Percentiles rank a stretch among this genome's conserved stretches.
phyloP scores from a whole-genome alignment of 495 filamentous ascomycete genomes.

The Aspergillus indologenus region DNA sequence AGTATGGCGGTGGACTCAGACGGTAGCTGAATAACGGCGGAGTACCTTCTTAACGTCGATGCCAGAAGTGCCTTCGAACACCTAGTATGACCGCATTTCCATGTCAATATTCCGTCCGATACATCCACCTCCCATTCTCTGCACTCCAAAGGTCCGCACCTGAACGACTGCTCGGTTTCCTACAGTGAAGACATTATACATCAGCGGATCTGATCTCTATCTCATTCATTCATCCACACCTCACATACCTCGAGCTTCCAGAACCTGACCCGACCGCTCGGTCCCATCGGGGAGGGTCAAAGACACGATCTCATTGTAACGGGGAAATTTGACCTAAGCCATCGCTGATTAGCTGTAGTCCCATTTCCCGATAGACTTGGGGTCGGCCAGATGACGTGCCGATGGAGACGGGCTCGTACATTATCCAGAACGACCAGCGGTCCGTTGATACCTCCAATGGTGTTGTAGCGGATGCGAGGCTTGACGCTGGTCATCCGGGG shows the following conservation, averaged over 20 bases:
- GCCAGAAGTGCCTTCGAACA: conserved; percentile 95
- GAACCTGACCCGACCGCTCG: conserved; percentile 88
- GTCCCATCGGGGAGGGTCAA: conserved; percentile 94
- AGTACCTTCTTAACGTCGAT: conserved; percentile 96
- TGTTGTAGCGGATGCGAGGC: conserved; percentile 94
- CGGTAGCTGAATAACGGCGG: neutral
- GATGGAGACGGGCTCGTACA: conserved; percentile 48
- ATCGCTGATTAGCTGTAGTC: neutral
- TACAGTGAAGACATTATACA: conserved; percentile 28
- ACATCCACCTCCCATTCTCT: conserved; percentile 3
- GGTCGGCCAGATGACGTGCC: neutral
- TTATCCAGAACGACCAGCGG: conserved; percentile 96
- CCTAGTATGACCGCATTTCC: conserved; percentile 49
- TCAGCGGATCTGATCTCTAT: conserved; percentile 16
- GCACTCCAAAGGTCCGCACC: conserved; percentile 42
- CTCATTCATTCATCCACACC: neutral
- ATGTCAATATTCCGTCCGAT: conserved; percentile 23
- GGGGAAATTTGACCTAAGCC: conserved; percentile 86
- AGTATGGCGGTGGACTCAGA: conserved; percentile 14
- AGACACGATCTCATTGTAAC: conserved; percentile 97
- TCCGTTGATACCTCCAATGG: conserved; percentile 95
- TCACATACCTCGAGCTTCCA: conserved; percentile 86
- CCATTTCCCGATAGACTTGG: neutral
- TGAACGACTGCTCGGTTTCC: conserved; percentile 91
- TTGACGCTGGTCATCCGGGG: conserved; percentile 77